Evolutionary conservation across 2,329 filamentous ascomycete genomes (phyloP).

Genomic region (Aspergillus oerlinghausenensis): DNA sequence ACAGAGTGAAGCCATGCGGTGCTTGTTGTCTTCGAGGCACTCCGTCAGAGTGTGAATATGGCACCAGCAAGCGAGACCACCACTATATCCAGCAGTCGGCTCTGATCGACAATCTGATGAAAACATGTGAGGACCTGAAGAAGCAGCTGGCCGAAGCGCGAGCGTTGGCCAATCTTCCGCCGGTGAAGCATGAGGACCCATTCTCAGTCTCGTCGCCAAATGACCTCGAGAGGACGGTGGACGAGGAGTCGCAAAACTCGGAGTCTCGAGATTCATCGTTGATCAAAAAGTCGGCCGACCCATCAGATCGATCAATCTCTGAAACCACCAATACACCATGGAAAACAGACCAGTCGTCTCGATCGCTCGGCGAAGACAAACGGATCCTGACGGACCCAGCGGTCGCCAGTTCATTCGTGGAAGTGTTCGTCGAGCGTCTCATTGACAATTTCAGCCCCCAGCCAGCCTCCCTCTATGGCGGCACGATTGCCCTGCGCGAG

Average conservation of each 20-base stretch:
- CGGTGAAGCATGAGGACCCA: conserved; percentile 11
- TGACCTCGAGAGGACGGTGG: background rate
- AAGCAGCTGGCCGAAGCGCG: conserved; percentile 17
- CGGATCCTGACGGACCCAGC: conserved; percentile 11
- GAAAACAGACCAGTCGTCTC: background rate
- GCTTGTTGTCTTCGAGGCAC: conserved; percentile 27
- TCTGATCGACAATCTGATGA: conserved; percentile 23
- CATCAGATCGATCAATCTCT: too few relatives aligned
- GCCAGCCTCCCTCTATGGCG: conserved; percentile 8
- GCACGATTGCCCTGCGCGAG: conserved; percentile 20
- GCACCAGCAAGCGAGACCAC: conserved; percentile 26
- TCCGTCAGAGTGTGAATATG: conserved; percentile 29
- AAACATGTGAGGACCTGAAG: conserved; percentile 17
- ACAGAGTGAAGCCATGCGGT: conserved; percentile 28
- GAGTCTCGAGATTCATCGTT: background rate
- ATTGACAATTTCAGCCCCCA: conserved; percentile 21
- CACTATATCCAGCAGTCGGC: conserved; percentile 26
- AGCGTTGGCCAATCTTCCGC: conserved; percentile 11
- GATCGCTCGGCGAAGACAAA: conserved; percentile 9
- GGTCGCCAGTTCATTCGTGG: conserved; percentile 16
- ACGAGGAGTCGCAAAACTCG: background rate
- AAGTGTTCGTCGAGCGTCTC: conserved; percentile 21
- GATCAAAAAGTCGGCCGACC: background rate
- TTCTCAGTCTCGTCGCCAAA: background rate
- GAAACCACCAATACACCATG: background rate